A percentile compares a stretch with the other conserved stretches of the same genome.
Conservation (phyloP, 129 eudicot species). For the Flaveria ramosissima region DNA sequence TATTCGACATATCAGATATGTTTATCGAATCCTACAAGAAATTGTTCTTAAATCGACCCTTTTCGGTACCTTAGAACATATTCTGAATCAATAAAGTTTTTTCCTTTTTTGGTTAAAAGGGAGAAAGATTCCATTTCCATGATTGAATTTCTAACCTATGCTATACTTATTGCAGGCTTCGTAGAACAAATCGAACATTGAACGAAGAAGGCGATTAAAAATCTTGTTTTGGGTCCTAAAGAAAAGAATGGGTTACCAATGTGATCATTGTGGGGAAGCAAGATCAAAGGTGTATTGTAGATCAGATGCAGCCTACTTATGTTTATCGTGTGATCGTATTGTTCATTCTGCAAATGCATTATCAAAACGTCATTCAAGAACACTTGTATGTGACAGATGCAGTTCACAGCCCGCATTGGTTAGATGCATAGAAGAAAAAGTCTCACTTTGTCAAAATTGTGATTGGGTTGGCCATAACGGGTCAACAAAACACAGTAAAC, state of each 20-base stretch:
- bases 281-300: conserved; percentile 81
- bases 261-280: conserved; percentile 87
- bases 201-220: background rate
- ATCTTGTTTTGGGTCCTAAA: background rate
- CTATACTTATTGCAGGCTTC: conserved; percentile 23
- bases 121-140: conserved; percentile 8
- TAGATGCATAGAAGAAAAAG: conserved; percentile 72
- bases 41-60: conserved; percentile 32
- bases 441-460: conserved; percentile 81
- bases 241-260: conserved; percentile 48
- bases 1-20: conserved; percentile 20
- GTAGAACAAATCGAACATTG: conserved; percentile 1
- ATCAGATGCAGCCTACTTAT: conserved; percentile 89
- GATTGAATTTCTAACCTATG: conserved; percentile 5
- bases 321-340: conserved; percentile 79
- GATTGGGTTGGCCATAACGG: conserved; percentile 66
- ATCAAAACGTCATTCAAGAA: conserved; percentile 81
- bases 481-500: conserved; percentile 51
- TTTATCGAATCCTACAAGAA: background rate
- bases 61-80: conserved; percentile 30
- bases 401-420: conserved; percentile 69
- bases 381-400: conserved; percentile 83
- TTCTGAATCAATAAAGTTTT: conserved; percentile 31
- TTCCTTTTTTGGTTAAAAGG: conserved; percentile 22
- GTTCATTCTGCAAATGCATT: conserved; percentile 93